A percentile compares a stretch with the other conserved stretches of the same genome.
phyloP scores from a whole-genome alignment of 352 stramenopile genomes.

The Thalassiosira sp. region DNA sequence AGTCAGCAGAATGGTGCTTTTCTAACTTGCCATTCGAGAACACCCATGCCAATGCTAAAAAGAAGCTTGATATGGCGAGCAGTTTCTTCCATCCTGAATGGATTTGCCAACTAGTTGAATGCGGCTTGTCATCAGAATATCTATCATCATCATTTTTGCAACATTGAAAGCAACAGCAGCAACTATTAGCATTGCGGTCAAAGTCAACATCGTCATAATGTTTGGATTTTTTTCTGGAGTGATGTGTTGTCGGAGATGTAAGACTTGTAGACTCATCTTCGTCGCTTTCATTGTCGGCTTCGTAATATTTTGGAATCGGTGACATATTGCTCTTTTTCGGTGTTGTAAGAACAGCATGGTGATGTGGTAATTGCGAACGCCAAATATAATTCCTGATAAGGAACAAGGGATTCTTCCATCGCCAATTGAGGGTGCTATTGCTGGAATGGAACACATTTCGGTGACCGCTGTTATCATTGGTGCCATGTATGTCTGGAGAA shows the following conservation, averaged over 20 bases:
- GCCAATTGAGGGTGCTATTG: neutral
- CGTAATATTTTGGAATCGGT: slow-evolving; percentile 3
- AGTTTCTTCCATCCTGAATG: slow-evolving; percentile 41
- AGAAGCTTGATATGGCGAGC: slow-evolving; percentile 22
- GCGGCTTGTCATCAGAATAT: neutral
- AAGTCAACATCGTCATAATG: slow-evolving; percentile 46
- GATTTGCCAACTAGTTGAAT: neutral
- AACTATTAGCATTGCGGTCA: slow-evolving; percentile 15
- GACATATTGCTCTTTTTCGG: slow-evolving; percentile 13
- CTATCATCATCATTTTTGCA: neutral
- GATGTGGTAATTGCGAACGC: neutral
- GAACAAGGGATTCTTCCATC: neutral
- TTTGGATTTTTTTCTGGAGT: slow-evolving; percentile 7
- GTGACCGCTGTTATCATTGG: neutral
- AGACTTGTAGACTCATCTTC: neutral
- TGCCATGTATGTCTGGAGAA: neutral
- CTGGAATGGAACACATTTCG: too few relatives aligned
- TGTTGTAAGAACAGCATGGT: neutral
- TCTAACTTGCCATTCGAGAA: slow-evolving; percentile 28
- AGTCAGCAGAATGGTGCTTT: slow-evolving; percentile 24
- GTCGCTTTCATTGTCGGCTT: slow-evolving; percentile 10
- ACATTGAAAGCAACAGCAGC: neutral
- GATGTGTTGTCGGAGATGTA: neutral
- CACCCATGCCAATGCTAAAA: slow-evolving; percentile 39
- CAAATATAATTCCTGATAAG: slow-evolving; percentile 3